phyloP scores from a whole-genome alignment of 495 filamentous ascomycete species.

The Cercophora sp. region DNA sequence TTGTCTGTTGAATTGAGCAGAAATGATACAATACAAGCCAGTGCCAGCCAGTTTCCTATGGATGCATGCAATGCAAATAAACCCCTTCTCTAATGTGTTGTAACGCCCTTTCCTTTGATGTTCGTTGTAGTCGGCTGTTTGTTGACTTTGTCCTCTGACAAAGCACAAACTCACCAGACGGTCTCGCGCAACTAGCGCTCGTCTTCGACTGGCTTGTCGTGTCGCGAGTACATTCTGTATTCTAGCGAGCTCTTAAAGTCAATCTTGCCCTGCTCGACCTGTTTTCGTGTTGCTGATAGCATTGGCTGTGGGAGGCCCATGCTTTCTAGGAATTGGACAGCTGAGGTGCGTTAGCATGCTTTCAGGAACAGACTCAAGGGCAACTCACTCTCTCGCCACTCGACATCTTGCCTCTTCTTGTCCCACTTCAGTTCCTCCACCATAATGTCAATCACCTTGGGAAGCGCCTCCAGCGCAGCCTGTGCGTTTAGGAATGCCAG shows the following conservation, averaged over 20 bases:
- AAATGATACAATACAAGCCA: too few species aligned
- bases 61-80: too few species aligned
- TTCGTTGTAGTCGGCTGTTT: too few species aligned
- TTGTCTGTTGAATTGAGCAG: too few species aligned
- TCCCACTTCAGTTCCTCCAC: constrained; percentile 82
- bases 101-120: too few species aligned
- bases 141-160: too few species aligned
- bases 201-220: constrained; percentile 39
- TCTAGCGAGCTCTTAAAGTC: constrained; percentile 64
- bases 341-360: constrained; percentile 22
- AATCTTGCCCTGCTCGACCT: constrained; percentile 76
- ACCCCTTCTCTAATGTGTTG: too few species aligned
- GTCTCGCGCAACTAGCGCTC: not conserved
- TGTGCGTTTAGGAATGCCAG: constrained; percentile 94
- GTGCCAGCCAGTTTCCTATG: too few species aligned
- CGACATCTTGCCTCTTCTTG: constrained; percentile 64
- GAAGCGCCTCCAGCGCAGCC: constrained; percentile 87
- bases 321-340: constrained; percentile 68
- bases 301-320: constrained; percentile 85
- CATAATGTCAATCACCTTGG: constrained; percentile 91
- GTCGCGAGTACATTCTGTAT: constrained; percentile 70
- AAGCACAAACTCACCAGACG: not conserved
- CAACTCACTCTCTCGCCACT: constrained; percentile 75
- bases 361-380: not conserved
- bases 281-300: constrained; percentile 62